Percentiles rank a stretch among this genome's conserved stretches.
phyloP scores from a whole-genome alignment of 345 rosid genomes.

The Eucalyptus guilfoylei region DNA sequence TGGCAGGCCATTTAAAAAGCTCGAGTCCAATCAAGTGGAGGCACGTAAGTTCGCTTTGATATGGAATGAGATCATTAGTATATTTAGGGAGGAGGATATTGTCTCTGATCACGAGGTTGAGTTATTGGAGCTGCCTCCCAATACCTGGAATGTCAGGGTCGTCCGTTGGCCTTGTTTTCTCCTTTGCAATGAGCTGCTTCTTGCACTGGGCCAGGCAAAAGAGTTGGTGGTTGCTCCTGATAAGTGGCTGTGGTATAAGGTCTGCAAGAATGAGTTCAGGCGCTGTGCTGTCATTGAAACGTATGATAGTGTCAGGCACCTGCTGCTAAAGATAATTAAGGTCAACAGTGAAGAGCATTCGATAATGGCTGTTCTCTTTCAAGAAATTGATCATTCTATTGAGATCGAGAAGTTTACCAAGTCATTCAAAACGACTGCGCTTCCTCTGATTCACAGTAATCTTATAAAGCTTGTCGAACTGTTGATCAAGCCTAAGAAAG shows the following conservation, averaged over 20 bases:
- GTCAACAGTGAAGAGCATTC: conserved; percentile 74
- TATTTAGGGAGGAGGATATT: conserved; percentile 95
- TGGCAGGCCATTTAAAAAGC: conserved; percentile 85
- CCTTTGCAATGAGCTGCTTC: conserved; percentile 89
- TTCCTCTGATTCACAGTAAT: conserved; percentile 59
- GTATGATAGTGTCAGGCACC: conserved; percentile 71
- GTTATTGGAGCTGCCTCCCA: conserved; percentile 79
- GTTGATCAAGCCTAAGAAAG: conserved; percentile 38
- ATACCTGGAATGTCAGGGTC: conserved; percentile 83
- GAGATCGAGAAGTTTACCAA: conserved; percentile 68
- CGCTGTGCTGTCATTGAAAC: conserved; percentile 91
- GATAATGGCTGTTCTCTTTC: conserved; percentile 62
- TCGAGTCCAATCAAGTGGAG: conserved; percentile 90
- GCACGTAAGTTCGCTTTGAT: conserved; percentile 89
- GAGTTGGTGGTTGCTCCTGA: conserved; percentile 93
- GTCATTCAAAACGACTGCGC: conserved; percentile 56
- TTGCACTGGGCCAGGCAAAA: conserved; percentile 90
- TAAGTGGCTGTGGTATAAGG: conserved; percentile 93
- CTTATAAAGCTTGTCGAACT: conserved; percentile 65
- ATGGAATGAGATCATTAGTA: conserved; percentile 85
- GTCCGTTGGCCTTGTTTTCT: conserved; percentile 96
- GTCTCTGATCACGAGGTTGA: conserved; percentile 85
- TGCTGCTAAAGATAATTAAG: conserved; percentile 62
- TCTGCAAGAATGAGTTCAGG: conserved; percentile 82
- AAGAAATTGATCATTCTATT: conserved; percentile 63